Base-by-base conservation (phyloP, 2,329 filamentous ascomycete genomes). In the Nemania sp. region DNA sequence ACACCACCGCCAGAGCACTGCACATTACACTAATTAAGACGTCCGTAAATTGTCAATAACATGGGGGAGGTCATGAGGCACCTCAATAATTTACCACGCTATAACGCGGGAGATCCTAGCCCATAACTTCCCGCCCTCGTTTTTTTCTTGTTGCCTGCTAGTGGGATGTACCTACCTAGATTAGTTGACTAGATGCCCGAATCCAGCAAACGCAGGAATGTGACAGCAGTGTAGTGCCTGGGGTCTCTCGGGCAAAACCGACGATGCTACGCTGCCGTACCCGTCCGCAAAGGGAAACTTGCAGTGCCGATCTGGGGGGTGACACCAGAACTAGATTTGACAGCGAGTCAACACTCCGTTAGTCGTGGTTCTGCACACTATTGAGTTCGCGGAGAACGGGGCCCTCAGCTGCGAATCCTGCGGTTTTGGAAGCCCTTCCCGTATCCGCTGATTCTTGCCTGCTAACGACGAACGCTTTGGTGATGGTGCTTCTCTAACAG, bases 231-330 rank as follows among this genome's bases (percentile, higher is more conserved):
- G n/a, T n/a, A n/a, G n/a, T n/a, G n/a, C n/a, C n/a, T n/a, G n/a
- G n/a, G n/a, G n/a, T 22, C 23, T 33, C 49, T 46, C 20, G 31
- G 26, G 17, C 22, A 40, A 26, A 43, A 17, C 19, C 17, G 26
- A 51, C 43, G 48, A 56, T 52, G 48, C 34, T 34, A 52, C 42
- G 31, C 28, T 55, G 43, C 36, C 47, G 50, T 47, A 30, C 37
- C 36, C 47, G 50, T 47, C 36, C 37, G 20, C 19, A 36, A 43
- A 33, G 31, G 20, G 48, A 9, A 52, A 31, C n/a, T 30, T 17
- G 36, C 41, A 50, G 39, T 40, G 53, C 39, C 40, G 43, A 56
- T 56, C 53, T 41, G 48, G 53, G 48, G 48, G 30, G 23, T 24
- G 37, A 39, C 23, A 19, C 33, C 24, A 20, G 23, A 36, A 47